Base-by-base conservation (phyloP, 192 early-diverging fungal species). In the Coemansia sp. region DNA sequence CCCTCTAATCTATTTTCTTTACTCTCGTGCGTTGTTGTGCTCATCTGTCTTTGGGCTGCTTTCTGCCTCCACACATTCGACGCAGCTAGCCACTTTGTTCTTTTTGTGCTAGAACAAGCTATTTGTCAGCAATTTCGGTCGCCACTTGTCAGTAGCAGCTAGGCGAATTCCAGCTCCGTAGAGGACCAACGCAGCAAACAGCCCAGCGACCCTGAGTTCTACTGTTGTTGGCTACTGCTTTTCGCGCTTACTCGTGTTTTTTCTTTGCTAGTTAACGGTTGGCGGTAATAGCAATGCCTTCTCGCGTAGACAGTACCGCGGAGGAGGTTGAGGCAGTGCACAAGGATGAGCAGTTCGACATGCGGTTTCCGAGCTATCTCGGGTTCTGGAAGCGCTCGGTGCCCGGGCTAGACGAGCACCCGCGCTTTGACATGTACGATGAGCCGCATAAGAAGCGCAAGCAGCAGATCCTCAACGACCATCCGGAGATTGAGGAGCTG, bases 391-490 rank as follows among this genome's bases (percentile, higher is more conserved):
- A 87, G 64, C 88, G 89, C 48, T 93, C 93, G 7, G 86, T 93
- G 28, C 91, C 93, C 1, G 72, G 84, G 13, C 62, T 84, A 11
- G 87, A 93, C 68, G 85, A 90, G 69, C 87, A 88, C 61, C 85
- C 92, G 65, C 90, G 92, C 52, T 86, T 83, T 66, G 93, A 95
- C 78, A 86, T 93, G 79, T 83, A 90, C 78, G 95, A 98, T 78
- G 95, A 98, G 82, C 95, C 95, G 33, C 95, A 98, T 76, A 84
- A 89, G 77, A 93, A 92, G 78, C 90, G 95, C 65, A 92, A 93
- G 83, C 77, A 89, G 39, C 88, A 89, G 66, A 98, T 98, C 69
- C 84, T 98, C 38, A 82, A 86, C 55, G 85, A 88, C 66, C 87
- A 98, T 68, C 95, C 95, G 14, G 92, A 96, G 66, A 92, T 98